phyloP scores from a whole-genome alignment of 2,329 filamentous ascomycete genomes.

The Penicillium rolfsii region DNA sequence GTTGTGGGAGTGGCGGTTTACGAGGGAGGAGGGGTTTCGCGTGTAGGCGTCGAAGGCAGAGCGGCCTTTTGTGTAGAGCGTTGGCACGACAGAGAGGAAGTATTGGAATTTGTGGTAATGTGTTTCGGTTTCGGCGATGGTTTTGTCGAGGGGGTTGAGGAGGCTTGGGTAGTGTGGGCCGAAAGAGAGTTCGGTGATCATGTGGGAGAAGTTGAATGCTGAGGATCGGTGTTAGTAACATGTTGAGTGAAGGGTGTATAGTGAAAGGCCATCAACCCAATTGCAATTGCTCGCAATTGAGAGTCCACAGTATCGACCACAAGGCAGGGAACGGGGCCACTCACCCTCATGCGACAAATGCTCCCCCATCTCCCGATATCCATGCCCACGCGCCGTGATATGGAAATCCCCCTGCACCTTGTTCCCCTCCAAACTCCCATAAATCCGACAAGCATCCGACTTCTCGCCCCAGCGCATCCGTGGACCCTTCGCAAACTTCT shows the following conservation, averaged over 20 bases:
- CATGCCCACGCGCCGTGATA: constrained; percentile 91
- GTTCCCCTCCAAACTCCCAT: constrained; percentile 86
- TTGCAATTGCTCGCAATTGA: background rate
- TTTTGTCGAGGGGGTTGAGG: constrained; percentile 90
- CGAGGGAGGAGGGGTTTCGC: constrained; percentile 36
- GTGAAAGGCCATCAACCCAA: background rate
- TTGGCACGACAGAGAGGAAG: constrained; percentile 93
- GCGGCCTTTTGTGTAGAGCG: constrained; percentile 73
- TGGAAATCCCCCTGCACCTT: constrained; percentile 99
- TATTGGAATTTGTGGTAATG: constrained; percentile 98
- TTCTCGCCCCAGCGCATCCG: constrained; percentile 58
- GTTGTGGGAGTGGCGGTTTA: constrained; percentile 37
- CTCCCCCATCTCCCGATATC: constrained; percentile 78
- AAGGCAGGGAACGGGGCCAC: background rate
- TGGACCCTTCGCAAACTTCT: constrained; percentile 74
- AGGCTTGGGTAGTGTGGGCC: constrained; percentile 95
- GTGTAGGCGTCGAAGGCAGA: constrained; percentile 48
- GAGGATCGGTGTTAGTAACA: constrained; percentile 10
- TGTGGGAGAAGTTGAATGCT: constrained; percentile 98
- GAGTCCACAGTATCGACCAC: background rate
- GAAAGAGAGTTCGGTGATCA: constrained; percentile 94
- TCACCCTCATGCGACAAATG: constrained; percentile 78
- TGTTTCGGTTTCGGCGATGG: constrained; percentile 71
- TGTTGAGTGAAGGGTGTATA: background rate
- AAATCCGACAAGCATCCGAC: constrained; percentile 82